Base-by-base conservation (phyloP, 352 stramenopile species). In the Phytophthora fragariae region DNA sequence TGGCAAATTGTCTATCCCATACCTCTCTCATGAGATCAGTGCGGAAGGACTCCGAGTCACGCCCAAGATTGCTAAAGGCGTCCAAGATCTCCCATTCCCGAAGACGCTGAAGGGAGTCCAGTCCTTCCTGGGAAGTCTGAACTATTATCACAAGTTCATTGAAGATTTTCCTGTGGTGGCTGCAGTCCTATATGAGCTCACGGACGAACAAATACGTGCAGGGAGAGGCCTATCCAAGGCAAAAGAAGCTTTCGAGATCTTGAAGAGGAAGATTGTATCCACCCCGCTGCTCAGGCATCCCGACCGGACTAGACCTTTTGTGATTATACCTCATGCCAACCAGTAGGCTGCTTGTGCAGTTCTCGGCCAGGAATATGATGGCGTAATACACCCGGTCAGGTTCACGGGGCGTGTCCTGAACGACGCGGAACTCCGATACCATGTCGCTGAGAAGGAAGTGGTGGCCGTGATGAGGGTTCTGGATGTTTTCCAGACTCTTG, bases 41-140 rank as follows among this genome's bases (percentile, higher is more conserved):
- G 55, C 35, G 21, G 56, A 62, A 19, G 35, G 35, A 0, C 52
- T 52, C 6, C 27, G 56, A 5, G 56, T 19, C 9, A 62, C 19
- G 5, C 56, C 33, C 9, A 62, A 62, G 35, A 37, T 62, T 24
- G 39, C 57, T 1, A 53, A 53, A 11, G 47, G 21, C 15, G 39
- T 64, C 27, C 41, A 44, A 15, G 41, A 55, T 44, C 24, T 64
- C 4, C 21, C 39, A 5, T 64, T 64, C 12, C 37, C 21, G 7
- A n/a, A 8, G 5, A 64, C 14, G 0, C 19, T 62, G 35, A 62
- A 62, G 17, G 35, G 10, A 5, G 33, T 60, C 5, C 29, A 47
- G 33, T 60, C 54, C 9, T 37, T 62, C 35, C 33, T 62, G 17
- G n/a, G 56, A 15, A 33, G 33, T 24, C 19, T 62, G 33, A 52